A percentile compares a stretch with the other conserved stretches of the same genome.
Conservation (phyloP, 2,329 filamentous ascomycete species). For the Fusarium sp. region DNA sequence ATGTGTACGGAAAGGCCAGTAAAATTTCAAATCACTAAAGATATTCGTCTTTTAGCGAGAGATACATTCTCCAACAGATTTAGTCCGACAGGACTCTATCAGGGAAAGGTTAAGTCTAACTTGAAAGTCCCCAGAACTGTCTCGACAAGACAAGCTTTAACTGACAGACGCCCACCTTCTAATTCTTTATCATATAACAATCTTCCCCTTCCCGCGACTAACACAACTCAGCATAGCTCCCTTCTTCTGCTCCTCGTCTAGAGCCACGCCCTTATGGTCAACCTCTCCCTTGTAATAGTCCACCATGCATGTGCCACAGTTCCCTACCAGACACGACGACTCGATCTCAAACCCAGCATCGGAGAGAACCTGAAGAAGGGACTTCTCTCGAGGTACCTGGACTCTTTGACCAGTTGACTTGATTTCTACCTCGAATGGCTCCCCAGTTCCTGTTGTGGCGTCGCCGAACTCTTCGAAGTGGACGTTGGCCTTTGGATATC, state of each 20-base stretch:
- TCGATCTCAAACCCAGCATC: conserved; percentile 29
- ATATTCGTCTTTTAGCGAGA: not conserved
- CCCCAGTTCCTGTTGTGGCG: conserved; percentile 18
- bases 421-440: conserved; percentile 23
- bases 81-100: fast-evolving
- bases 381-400: conserved; percentile 11
- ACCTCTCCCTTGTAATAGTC: conserved; percentile 21
- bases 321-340: conserved; percentile 30
- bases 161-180: too few species aligned
- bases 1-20: too few species aligned
- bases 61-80: fast-evolving
- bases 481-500: not conserved
- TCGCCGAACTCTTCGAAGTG: conserved; percentile 32
- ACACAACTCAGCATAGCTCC: conserved; percentile 23
- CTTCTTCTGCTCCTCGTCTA: conserved; percentile 29
- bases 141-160: not conserved
- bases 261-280: conserved; percentile 28
- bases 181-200: not conserved
- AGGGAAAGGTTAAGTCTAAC: not conserved
- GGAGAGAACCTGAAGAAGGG: conserved; percentile 23
- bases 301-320: conserved; percentile 34
- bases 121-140: too few species aligned
- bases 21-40: too few species aligned
- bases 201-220: conserved; percentile 27
- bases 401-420: conserved; percentile 9